These are phyloP conservation scores for Euphrasia arctica DNA, from an alignment of 305 asterid genomes.

Conservation along the genomic window DNA sequence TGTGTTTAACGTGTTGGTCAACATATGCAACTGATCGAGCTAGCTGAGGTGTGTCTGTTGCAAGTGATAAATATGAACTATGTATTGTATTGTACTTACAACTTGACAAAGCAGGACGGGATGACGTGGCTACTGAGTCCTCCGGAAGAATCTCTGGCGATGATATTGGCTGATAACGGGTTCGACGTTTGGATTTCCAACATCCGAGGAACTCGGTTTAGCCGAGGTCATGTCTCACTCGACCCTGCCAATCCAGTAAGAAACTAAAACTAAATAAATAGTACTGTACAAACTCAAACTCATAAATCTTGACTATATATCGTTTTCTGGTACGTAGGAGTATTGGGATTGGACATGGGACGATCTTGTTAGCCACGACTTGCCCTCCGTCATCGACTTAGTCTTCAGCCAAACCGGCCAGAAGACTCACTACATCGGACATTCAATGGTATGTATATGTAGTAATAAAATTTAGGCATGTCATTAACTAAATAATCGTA, in stretches of 20 bases:
- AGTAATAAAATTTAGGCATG: no score
- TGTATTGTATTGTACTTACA: background rate
- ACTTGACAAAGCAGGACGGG: slow-evolving; percentile 53
- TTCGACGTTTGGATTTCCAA: slow-evolving; percentile 88
- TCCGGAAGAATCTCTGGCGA: slow-evolving; percentile 55
- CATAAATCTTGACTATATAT: no score
- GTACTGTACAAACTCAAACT: no score
- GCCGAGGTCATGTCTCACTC: slow-evolving; percentile 52
- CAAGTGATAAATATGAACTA: slow-evolving; percentile 12
- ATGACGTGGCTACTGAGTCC: slow-evolving; percentile 68
- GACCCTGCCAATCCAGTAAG: slow-evolving; percentile 41
- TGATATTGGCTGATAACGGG: slow-evolving; percentile 69
- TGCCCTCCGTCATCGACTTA: slow-evolving; percentile 48
- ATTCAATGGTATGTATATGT: slow-evolving; percentile 53
- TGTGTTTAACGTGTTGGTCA: slow-evolving; percentile 10
- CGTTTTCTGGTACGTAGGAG: slow-evolving; percentile 27
- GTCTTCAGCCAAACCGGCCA: slow-evolving; percentile 50
- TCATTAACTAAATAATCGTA: background rate
- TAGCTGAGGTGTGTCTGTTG: slow-evolving; percentile 1
- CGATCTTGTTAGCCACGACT: slow-evolving; percentile 60
- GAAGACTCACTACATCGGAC: slow-evolving; percentile 68
- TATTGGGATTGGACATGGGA: slow-evolving; percentile 97
- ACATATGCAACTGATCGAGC: background rate
- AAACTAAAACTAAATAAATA: no score
- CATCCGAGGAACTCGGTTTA: slow-evolving; percentile 66